Conservation (phyloP, 768 basidiomycete genomes). For the Sarcodon aspratus region DNA sequence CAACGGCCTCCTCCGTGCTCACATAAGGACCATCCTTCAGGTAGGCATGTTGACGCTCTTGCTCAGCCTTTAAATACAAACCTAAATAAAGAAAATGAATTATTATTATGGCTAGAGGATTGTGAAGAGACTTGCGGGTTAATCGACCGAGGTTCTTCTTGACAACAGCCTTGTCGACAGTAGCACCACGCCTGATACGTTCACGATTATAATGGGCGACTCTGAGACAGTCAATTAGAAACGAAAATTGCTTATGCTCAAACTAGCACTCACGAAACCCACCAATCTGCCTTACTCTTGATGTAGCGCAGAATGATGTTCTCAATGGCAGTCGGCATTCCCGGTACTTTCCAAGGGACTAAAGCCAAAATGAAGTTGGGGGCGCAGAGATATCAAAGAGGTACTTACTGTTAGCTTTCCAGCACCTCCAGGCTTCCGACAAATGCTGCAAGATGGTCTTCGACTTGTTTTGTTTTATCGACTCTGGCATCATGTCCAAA, state of each 20-base stretch:
- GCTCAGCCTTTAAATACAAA: constrained; percentile 96
- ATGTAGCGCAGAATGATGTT: constrained; percentile 98
- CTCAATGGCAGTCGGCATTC: constrained; percentile 98
- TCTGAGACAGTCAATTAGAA: constrained; percentile 20
- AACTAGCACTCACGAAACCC: constrained; percentile 61
- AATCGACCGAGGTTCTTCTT: constrained; percentile 99
- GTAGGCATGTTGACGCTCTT: constrained; percentile 97
- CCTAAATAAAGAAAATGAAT: constrained; percentile 22
- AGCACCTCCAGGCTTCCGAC: constrained; percentile 97
- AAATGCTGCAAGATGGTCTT: constrained; percentile 98
- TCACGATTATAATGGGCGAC: constrained; percentile 98
- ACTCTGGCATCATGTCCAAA: constrained; percentile 99
- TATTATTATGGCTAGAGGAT: neutral
- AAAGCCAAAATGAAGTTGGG: constrained; percentile 7
- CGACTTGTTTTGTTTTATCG: constrained; percentile 98
- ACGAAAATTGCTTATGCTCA: neutral
- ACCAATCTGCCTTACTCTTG: constrained; percentile 99
- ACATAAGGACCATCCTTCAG: constrained; percentile 99
- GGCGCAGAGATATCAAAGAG: neutral
- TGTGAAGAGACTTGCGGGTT: constrained; percentile 49
- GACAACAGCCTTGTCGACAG: constrained; percentile 96
- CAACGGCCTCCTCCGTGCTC: constrained; percentile 96
- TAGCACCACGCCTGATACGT: constrained; percentile 92
- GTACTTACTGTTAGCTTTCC: constrained; percentile 78
- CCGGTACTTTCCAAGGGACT: constrained; percentile 99